These are phyloP conservation scores for Coemansia sp. DNA, from an alignment of 192 early-diverging fungal species.

Conservation along the genomic window DNA sequence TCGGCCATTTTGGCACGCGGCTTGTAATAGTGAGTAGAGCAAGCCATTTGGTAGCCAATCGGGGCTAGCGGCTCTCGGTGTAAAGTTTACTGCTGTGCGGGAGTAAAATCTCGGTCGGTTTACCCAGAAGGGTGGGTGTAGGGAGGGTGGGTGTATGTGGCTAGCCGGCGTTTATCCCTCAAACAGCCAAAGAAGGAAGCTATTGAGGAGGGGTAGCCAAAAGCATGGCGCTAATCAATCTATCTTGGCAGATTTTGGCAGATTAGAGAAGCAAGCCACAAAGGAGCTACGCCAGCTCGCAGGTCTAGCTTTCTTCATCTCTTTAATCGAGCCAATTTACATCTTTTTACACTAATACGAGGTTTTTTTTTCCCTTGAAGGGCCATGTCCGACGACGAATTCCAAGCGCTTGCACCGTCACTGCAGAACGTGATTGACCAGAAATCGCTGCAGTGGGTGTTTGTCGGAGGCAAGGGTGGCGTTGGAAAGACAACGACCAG, in stretches of 20 bases:
- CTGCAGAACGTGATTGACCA: constrained; percentile 98
- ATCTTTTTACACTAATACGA: background rate
- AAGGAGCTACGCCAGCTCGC: background rate
- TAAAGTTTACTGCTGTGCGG: background rate
- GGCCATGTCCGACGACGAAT: constrained; percentile 66
- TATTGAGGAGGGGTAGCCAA: background rate
- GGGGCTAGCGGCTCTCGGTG: background rate
- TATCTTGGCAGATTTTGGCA: background rate
- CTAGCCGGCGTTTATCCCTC: background rate
- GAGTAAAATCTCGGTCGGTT: background rate
- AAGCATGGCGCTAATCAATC: background rate
- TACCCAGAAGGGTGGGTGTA: background rate
- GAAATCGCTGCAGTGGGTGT: constrained; percentile 94
- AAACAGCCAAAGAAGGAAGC: background rate
- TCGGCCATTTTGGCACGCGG: background rate
- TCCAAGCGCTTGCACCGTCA: constrained; percentile 73
- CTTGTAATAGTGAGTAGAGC: no score
- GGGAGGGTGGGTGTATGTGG: no score
- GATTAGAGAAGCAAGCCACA: background rate
- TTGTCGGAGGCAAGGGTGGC: constrained; percentile 99
- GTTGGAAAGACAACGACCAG: constrained; percentile 89
- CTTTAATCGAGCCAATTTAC: background rate
- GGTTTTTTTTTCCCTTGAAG: background rate
- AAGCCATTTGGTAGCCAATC: background rate
- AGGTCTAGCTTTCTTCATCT: background rate